Percentiles rank a stretch among this genome's conserved stretches.
Evolutionary conservation across 495 filamentous ascomycete genomes (phyloP).

Genomic region (Lichina pygmaea): DNA sequence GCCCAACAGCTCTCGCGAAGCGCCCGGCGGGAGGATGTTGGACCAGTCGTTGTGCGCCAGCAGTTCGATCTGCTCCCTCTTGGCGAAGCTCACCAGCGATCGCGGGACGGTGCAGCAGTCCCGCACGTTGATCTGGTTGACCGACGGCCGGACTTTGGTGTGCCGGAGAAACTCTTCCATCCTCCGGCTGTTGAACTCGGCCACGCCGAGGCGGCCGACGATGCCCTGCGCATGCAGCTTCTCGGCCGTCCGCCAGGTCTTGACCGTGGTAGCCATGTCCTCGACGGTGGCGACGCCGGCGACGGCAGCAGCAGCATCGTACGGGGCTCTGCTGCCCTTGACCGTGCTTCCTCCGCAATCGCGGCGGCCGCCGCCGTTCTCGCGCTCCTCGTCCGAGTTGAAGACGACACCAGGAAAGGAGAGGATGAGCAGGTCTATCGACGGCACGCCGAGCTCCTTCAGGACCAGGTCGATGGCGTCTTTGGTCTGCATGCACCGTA

Average conservation of each 20-base stretch:
- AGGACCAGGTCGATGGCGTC: conserved; percentile 59
- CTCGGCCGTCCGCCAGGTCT: conserved; percentile 49
- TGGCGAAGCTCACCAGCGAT: conserved; percentile 60
- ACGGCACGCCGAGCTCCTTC: conserved; percentile 43
- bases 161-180: conserved; percentile 35
- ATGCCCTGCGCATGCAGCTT: conserved; percentile 39
- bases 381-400: conserved; percentile 52
- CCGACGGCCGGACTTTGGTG: conserved; percentile 46
- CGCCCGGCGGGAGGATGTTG: conserved; percentile 67
- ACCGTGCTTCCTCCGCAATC: conserved; percentile 16
- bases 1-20: conserved; percentile 57
- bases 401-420: conserved; percentile 87
- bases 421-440: conserved; percentile 71
- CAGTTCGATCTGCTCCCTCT: conserved; percentile 60
- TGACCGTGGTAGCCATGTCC: conserved; percentile 32
- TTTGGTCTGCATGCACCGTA: conserved; percentile 35
- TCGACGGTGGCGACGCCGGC: conserved; percentile 25
- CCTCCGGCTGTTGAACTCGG: conserved; percentile 74
- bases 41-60: conserved; percentile 87
- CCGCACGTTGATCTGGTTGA: conserved; percentile 91
- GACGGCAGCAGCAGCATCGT: conserved; percentile 7
- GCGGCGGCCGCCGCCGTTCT: conserved; percentile 19
- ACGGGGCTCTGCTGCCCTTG: conserved; percentile 14
- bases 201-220: conserved; percentile 49
- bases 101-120: conserved; percentile 93